phyloP scores from a whole-genome alignment of 1,284 basidiomycete species.

The Ustilago trichophora region DNA sequence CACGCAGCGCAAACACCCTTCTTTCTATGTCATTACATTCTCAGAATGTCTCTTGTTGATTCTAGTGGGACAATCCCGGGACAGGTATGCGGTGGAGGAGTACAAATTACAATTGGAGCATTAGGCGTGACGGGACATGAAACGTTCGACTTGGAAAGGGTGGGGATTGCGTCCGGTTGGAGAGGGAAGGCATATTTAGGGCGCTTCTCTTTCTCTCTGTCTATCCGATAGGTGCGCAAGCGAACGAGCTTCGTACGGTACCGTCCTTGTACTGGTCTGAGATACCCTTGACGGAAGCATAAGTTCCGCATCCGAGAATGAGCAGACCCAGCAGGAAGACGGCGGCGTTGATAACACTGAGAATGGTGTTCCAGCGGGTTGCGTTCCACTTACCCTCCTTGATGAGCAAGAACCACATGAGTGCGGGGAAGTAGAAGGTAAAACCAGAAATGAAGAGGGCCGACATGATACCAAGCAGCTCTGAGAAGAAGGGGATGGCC shows the following conservation, averaged over 20 bases:
- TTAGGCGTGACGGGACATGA: conserved; percentile 2
- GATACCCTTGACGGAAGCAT: conserved; percentile 44
- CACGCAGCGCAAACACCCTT: too few relatives aligned
- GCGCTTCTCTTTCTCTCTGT: neutral
- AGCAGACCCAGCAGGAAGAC: conserved; percentile 49
- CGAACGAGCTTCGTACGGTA: conserved; percentile 36
- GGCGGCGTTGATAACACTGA: conserved; percentile 35
- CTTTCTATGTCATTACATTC: too few relatives aligned
- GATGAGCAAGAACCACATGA: conserved; percentile 69
- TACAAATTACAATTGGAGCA: conserved; percentile 17
- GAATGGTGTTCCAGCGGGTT: conserved; percentile 36
- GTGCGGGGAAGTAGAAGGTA: conserved; percentile 61
- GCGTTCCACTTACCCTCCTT: conserved; percentile 51
- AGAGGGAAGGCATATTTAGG: neutral
- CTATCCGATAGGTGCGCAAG: conserved; percentile 32
- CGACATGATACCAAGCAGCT: conserved; percentile 48
- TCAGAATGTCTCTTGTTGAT: too few relatives aligned
- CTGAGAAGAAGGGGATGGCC: conserved; percentile 51
- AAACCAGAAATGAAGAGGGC: conserved; percentile 53
- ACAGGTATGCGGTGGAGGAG: conserved; percentile 8
- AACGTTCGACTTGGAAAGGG: neutral
- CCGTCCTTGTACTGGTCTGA: conserved; percentile 24
- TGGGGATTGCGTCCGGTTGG: too few relatives aligned
- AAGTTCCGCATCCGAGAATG: conserved; percentile 50
- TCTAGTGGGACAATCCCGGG: neutral